Conservation (phyloP, 2,329 filamentous ascomycete species). For the Ophiostoma perfectum region DNA sequence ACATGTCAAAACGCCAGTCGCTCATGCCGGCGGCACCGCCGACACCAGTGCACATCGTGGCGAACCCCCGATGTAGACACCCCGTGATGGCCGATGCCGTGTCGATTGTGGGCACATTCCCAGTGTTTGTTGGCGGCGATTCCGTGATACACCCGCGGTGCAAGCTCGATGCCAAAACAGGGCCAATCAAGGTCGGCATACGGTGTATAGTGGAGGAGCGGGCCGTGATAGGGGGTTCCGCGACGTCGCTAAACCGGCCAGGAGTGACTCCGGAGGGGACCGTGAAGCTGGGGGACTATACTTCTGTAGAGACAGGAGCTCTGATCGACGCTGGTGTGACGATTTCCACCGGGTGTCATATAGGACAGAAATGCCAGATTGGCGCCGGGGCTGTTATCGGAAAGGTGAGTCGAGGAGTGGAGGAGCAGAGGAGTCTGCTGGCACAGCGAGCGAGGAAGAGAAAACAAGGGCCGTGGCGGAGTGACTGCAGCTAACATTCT, state of each 20-base stretch:
- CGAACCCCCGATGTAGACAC: slow-evolving; percentile 32
- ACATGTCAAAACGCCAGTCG: slow-evolving; percentile 53
- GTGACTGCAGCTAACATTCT: neutral
- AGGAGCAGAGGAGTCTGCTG: too few relatives aligned
- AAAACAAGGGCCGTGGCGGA: neutral
- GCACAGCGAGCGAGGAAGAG: neutral
- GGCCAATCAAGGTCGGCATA: slow-evolving; percentile 73
- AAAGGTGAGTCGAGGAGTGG: slow-evolving; percentile 44
- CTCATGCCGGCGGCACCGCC: slow-evolving; percentile 47
- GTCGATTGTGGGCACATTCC: slow-evolving; percentile 63
- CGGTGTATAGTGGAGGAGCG: slow-evolving; percentile 77
- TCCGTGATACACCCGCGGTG: slow-evolving; percentile 82
- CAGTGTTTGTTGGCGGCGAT: slow-evolving; percentile 71
- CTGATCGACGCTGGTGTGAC: slow-evolving; percentile 56
- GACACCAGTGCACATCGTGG: slow-evolving; percentile 54
- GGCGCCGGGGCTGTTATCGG: slow-evolving; percentile 58
- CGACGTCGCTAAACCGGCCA: neutral
- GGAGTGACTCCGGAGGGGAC: slow-evolving; percentile 39
- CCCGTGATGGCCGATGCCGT: slow-evolving; percentile 59
- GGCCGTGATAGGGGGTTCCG: slow-evolving; percentile 46
- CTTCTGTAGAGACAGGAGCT: slow-evolving; percentile 55
- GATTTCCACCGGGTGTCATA: slow-evolving; percentile 54
- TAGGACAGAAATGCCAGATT: slow-evolving; percentile 57
- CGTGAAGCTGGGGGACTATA: slow-evolving; percentile 55
- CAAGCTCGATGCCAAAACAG: slow-evolving; percentile 69